A percentile compares a stretch with the other conserved stretches of the same genome.
These are phyloP conservation scores for Xylaria polymorpha DNA, from an alignment of 2,329 filamentous ascomycete species.

Conservation along the genomic window DNA sequence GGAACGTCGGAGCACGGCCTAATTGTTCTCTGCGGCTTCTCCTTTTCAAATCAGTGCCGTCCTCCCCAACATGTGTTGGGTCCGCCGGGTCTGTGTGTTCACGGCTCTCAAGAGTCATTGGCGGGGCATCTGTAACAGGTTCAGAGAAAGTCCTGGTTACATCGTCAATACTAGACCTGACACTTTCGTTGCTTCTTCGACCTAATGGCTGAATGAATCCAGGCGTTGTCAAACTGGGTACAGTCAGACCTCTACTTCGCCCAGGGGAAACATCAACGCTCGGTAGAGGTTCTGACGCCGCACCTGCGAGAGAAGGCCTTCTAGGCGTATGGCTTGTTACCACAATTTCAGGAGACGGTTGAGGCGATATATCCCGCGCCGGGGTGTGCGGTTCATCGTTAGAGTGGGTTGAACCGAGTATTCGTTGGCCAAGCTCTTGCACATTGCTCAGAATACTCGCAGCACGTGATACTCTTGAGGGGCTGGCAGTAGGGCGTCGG, in stretches of 20 bases:
- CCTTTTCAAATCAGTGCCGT: constrained; percentile 10
- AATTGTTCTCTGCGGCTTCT: constrained; percentile 27
- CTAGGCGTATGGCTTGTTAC: constrained; percentile 49
- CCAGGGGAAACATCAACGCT: constrained; percentile 20
- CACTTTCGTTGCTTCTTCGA: constrained; percentile 43
- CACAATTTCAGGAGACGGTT: constrained; percentile 53
- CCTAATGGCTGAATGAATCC: constrained; percentile 48
- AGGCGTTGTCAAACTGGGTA: constrained; percentile 49
- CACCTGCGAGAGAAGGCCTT: constrained; percentile 45
- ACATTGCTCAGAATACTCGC: constrained; percentile 47
- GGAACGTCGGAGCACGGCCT: constrained; percentile 41
- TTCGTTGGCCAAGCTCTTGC: constrained; percentile 46
- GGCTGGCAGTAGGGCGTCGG: constrained; percentile 23
- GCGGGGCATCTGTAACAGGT: constrained; percentile 47
- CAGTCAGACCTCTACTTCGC: constrained; percentile 50
- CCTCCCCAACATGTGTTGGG: constrained; percentile 18
- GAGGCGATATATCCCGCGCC: constrained; percentile 28
- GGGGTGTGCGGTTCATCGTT: constrained; percentile 32
- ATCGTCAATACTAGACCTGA: constrained; percentile 41
- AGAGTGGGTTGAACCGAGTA: constrained; percentile 41
- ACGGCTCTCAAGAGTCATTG: constrained; percentile 25
- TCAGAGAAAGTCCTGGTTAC: constrained; percentile 48
- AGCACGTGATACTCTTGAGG: constrained; percentile 33
- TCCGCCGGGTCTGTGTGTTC: not conserved
- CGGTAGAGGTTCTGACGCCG: constrained; percentile 42